phyloP scores from a whole-genome alignment of 495 filamentous ascomycete genomes.

The Daldinia decipiens region DNA sequence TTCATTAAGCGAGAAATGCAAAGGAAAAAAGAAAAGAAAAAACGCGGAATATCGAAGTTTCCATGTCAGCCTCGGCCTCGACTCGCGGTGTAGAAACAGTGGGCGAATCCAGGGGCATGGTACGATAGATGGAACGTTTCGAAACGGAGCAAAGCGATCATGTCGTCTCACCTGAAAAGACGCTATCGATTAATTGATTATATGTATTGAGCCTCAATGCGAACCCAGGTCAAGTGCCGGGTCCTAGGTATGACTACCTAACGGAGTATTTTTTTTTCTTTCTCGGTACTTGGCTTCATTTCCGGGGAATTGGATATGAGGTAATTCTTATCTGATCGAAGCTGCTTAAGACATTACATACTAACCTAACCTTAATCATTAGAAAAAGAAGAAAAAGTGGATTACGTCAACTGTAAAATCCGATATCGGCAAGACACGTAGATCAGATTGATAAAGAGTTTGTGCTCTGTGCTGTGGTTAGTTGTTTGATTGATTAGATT shows the following conservation, averaged over 20 bases:
- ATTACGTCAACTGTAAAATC: conserved; percentile 3
- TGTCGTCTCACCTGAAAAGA: conserved; percentile 21
- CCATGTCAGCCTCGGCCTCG: conserved; percentile 5
- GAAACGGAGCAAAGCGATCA: conserved; percentile 21
- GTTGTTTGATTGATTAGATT: conserved; percentile 44
- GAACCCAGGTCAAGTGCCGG: conserved; percentile 2
- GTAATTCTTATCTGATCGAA: conserved; percentile 34
- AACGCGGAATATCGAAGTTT: not conserved
- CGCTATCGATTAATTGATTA: not conserved
- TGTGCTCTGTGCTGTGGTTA: conserved; percentile 14
- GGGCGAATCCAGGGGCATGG: conserved; percentile 33
- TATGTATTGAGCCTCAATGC: conserved; percentile 29
- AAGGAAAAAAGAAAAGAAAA: conserved; percentile 6
- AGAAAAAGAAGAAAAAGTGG: not conserved
- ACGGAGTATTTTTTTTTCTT: conserved; percentile 31
- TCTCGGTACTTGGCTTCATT: conserved; percentile 32
- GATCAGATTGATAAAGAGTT: conserved; percentile 42
- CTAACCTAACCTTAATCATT: not conserved
- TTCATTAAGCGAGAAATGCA: conserved; percentile 23
- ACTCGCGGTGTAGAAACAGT: conserved; percentile 29
- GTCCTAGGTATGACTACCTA: not conserved
- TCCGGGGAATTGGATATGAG: conserved; percentile 37
- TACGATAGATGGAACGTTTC: conserved; percentile 44
- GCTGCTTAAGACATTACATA: conserved; percentile 10
- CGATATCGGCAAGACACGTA: conserved; percentile 23